A percentile compares a stretch with the other conserved stretches of the same genome.
Evolutionary conservation across 768 basidiomycete genomes (phyloP).

Genomic region (Leccinellum luteum): DNA sequence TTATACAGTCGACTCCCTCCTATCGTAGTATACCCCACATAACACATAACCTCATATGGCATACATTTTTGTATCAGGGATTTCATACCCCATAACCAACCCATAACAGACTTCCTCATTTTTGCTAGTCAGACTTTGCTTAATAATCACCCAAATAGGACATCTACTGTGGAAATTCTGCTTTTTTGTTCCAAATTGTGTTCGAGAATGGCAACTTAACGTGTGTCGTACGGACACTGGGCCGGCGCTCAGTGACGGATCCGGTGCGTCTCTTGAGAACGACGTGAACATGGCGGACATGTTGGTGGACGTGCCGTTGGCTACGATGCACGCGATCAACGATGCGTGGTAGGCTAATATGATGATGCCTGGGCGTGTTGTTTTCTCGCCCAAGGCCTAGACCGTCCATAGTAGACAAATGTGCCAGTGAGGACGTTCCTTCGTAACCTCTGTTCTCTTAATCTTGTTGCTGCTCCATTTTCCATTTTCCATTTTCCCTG

Average conservation of each 20-base stretch:
- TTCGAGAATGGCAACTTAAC: too few relatives aligned
- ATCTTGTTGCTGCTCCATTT: neutral
- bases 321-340: constrained; percentile 70
- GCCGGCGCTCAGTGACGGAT: constrained; percentile 16
- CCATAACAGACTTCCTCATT: too few relatives aligned
- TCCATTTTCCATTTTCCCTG: too few relatives aligned
- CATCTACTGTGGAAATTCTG: too few relatives aligned
- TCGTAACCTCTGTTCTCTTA: neutral
- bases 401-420: neutral
- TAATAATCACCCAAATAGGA: too few relatives aligned
- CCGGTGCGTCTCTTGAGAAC: neutral
- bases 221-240: constrained; percentile 39
- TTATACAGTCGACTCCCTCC: too few relatives aligned
- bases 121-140: too few relatives aligned
- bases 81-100: too few relatives aligned
- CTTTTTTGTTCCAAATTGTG: too few relatives aligned
- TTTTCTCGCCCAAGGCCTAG: neutral
- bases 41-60: too few relatives aligned
- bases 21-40: too few relatives aligned
- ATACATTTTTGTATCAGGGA: too few relatives aligned
- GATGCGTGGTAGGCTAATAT: constrained; percentile 74
- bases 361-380: constrained; percentile 74
- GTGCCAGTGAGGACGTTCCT: neutral
- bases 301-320: constrained; percentile 52
- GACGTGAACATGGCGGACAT: constrained; percentile 28